Conservation (phyloP, 176 grass and related monocot species). For the Juncus inflexus region DNA sequence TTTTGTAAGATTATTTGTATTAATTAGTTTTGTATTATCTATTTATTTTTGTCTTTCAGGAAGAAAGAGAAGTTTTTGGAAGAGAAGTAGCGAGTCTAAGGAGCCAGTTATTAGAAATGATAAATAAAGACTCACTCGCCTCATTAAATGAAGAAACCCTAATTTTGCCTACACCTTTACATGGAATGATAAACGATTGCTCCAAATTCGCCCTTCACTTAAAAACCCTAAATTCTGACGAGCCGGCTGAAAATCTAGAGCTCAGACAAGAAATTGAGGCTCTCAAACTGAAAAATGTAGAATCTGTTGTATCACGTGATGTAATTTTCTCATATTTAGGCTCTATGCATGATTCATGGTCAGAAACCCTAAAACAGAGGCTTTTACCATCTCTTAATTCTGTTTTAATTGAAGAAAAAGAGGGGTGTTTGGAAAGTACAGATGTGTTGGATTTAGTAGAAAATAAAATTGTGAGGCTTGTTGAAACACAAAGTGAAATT, state of each 20-base stretch:
- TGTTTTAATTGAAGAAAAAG: conserved; percentile 40
- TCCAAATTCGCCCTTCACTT: conserved; percentile 57
- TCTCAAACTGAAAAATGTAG: conserved; percentile 41
- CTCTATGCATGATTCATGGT: conserved; percentile 44
- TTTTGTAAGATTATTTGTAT: no score
- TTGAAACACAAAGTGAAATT: conserved; percentile 50
- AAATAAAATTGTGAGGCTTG: conserved; percentile 47
- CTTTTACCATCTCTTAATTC: conserved; percentile 50
- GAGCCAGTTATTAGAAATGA: conserved; percentile 46
- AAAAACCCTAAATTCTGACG: conserved; percentile 33
- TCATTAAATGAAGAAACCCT: conserved; percentile 33
- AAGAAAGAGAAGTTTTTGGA: conserved; percentile 77
- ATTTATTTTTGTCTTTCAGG: conserved; percentile 44
- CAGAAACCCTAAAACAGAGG: conserved; percentile 41
- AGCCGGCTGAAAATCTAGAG: conserved; percentile 12
- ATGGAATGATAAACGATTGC: conserved; percentile 78
- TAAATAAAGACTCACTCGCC: conserved; percentile 25
- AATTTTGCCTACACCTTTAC: conserved; percentile 32
- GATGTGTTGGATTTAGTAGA: conserved; percentile 48
- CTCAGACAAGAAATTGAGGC: conserved; percentile 49
- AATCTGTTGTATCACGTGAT: conserved; percentile 44
- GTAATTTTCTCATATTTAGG: conserved; percentile 54
- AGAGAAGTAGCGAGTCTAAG: conserved; percentile 50
- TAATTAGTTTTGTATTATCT: no score
- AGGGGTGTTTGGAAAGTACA: conserved; percentile 28